Conservation (phyloP, 2,329 filamentous ascomycete genomes). For the Orbilia ellipsospora region DNA sequence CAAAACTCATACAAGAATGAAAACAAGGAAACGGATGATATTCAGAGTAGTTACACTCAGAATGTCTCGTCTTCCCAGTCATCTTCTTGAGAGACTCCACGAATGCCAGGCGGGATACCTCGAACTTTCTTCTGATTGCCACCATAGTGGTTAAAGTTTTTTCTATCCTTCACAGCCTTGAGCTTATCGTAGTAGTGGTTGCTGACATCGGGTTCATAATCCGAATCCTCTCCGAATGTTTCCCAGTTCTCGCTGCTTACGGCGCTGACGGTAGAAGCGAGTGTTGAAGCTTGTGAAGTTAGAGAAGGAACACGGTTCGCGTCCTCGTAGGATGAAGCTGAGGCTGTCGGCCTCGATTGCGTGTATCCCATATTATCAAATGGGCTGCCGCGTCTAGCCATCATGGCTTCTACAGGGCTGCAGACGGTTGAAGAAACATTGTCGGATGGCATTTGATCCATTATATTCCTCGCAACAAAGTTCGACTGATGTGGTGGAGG, state of each 20-base stretch:
- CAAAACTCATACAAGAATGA: background rate
- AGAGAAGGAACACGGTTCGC: slow-evolving; percentile 48
- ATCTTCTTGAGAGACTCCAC: slow-evolving; percentile 33
- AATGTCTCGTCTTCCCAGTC: slow-evolving; percentile 52
- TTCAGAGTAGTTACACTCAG: slow-evolving; percentile 9
- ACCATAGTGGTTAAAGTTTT: slow-evolving; percentile 42
- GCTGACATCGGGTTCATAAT: slow-evolving; percentile 55
- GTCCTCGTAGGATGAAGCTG: slow-evolving; percentile 42
- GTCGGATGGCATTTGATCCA: slow-evolving; percentile 47
- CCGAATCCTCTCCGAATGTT: slow-evolving; percentile 58
- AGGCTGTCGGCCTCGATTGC: slow-evolving; percentile 15
- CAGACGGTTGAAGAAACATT: slow-evolving; percentile 25
- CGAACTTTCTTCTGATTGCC: slow-evolving; percentile 43
- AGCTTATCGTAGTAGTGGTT: slow-evolving; percentile 51
- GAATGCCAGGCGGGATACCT: slow-evolving; percentile 27
- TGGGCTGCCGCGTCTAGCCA: slow-evolving; percentile 24
- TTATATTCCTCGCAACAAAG: slow-evolving; percentile 38
- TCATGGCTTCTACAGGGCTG: slow-evolving; percentile 40
- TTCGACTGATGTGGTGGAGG: slow-evolving; percentile 17
- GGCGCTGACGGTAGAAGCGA: slow-evolving; percentile 51
- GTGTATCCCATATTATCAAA: slow-evolving; percentile 27
- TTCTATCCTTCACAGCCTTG: slow-evolving; percentile 44
- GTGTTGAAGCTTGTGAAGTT: slow-evolving; percentile 51
- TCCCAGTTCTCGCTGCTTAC: slow-evolving; percentile 59
- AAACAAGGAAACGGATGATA: background rate